Percentiles rank a stretch among this genome's conserved stretches.
phyloP scores from a whole-genome alignment of 352 stramenopile genomes.

The Globisporangium ultimum region DNA sequence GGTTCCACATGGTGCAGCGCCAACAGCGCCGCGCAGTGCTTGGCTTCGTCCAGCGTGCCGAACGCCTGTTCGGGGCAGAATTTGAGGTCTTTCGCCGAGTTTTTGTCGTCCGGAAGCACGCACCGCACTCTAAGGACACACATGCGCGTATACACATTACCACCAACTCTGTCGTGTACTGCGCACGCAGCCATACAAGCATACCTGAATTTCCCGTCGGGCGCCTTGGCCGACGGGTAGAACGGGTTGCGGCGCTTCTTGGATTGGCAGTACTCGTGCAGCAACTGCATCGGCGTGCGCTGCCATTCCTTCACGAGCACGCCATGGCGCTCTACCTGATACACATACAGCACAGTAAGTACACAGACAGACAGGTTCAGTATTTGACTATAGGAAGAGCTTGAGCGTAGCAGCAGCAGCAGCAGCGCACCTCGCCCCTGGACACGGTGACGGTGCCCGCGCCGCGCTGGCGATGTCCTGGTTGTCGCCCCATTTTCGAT shows the following conservation, averaged over 20 bases:
- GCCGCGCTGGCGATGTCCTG: constrained; percentile 82
- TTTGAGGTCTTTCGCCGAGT: constrained; percentile 91
- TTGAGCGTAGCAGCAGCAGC: neutral
- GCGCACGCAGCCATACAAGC: neutral
- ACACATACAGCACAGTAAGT: constrained; percentile 1
- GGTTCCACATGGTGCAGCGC: constrained; percentile 94
- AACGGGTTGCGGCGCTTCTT: constrained; percentile 86
- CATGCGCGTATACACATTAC: neutral
- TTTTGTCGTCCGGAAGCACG: constrained; percentile 93
- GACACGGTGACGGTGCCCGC: constrained; percentile 87
- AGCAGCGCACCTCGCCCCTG: constrained; percentile 52
- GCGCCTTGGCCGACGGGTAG: constrained; percentile 50
- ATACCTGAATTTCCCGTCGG: constrained; percentile 31
- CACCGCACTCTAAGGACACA: constrained; percentile 47
- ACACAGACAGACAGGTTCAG: neutral
- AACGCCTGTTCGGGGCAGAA: constrained; percentile 89
- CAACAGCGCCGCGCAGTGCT: constrained; percentile 91
- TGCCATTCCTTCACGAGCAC: constrained; percentile 93
- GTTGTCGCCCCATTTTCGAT: constrained; percentile 19
- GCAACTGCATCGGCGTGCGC: constrained; percentile 90
- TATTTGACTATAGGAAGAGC: neutral
- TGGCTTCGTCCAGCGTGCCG: constrained; percentile 83
- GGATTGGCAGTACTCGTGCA: constrained; percentile 92
- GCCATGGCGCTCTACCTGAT: constrained; percentile 64
- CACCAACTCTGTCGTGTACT: neutral